phyloP scores from a whole-genome alignment of 371 early-diverging fungal genomes.

The Haplosporangium sp. region DNA sequence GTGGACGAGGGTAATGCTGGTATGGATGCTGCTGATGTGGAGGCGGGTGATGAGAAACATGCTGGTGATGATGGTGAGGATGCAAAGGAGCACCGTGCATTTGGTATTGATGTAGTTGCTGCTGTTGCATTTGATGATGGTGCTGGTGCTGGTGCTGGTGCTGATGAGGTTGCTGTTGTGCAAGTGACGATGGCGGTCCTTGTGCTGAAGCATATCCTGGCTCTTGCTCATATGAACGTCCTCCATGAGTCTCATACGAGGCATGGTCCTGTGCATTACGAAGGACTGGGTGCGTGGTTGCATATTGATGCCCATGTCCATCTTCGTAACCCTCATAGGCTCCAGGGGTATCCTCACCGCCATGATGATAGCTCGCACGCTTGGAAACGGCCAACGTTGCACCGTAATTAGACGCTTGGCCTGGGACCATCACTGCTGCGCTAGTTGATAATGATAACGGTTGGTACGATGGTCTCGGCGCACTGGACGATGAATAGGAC shows the following conservation, averaged over 20 bases:
- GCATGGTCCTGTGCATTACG: neutral
- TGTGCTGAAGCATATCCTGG: neutral
- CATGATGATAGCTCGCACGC: neutral
- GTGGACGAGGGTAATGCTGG: too few species aligned
- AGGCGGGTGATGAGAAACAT: neutral
- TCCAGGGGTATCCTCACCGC: neutral
- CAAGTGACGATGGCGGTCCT: neutral
- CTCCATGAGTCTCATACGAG: neutral
- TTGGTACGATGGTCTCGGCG: neutral
- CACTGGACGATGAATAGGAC: constrained; percentile 6
- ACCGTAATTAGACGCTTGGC: neutral
- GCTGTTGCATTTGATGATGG: too few species aligned
- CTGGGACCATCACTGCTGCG: neutral
- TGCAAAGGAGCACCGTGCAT: neutral
- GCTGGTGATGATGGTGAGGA: neutral
- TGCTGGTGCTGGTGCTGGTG: neutral
- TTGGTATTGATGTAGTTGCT: constrained; percentile 2
- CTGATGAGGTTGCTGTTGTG: neutral
- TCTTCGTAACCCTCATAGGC: constrained; percentile 8
- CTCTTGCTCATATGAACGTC: constrained; percentile 4
- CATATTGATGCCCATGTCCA: neutral
- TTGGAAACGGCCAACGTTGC: neutral
- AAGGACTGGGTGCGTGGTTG: neutral
- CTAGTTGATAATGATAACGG: too few species aligned
- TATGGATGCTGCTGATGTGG: too few species aligned